Evolutionary conservation across 2,329 filamentous ascomycete genomes (phyloP), one percentile per base, ranked within the genome.

Genomic region (Aspergillus arachidicola): DNA sequence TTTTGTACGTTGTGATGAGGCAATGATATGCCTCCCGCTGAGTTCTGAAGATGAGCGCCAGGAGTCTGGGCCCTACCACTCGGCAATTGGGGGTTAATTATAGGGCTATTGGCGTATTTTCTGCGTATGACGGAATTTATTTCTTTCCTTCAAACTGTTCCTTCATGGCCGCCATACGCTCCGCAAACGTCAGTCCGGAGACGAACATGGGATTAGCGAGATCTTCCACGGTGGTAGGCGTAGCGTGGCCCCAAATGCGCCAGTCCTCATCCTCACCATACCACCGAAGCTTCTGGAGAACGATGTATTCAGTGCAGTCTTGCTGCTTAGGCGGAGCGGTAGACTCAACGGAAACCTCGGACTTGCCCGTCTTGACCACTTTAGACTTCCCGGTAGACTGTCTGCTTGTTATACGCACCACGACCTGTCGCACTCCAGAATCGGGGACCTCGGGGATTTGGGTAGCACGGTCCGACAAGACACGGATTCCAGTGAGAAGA

Each of bases 161-260:
- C 66, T 69, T 72, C 68, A 79, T 72, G 41, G 71, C 70, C 10
- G 75, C 67, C 45, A 80, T 59, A 38, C 78, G 73, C 32, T 81
- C 79, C 46, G 72, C 60, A 19, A 78, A 48, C 11, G 74, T 69
- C 61, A 80, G 48, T 1, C 76, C 76, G 4, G 69, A 63, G 19
- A 71, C 71, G 69, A 80, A 81, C 62, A 71, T 68, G 2, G 78
- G 77, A 61, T 61, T 76, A 32, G 72, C 68, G 21, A 83, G 64
- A 60, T 78, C 74, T 16, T 78, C 70, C 56, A 81, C 54, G 21
- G 73, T 79, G 9, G 78, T 82, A 63, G 82, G 79, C 32, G 76
- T 76, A 53, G 78, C 69, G 61, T 78, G 78, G 4, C 84, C 84
- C 84, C 83, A 85, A 57, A 85, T 71, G 65, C 78, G 80, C 84